A percentile compares a stretch with the other conserved stretches of the same genome.
phyloP scores from a whole-genome alignment of 805 yeast genomes.

The Saccharomyces jurei region DNA sequence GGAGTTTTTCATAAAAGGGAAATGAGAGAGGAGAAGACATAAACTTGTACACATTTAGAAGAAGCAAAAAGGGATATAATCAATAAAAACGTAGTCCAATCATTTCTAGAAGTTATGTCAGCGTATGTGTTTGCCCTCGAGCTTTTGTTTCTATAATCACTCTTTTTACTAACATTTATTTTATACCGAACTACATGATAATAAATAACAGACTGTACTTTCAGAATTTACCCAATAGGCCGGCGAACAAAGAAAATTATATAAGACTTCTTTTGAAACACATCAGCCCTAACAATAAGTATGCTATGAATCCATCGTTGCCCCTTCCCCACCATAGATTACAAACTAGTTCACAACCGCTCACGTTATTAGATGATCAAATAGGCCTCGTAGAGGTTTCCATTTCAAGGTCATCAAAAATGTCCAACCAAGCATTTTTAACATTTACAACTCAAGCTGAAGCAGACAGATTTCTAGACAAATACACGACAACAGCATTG shows the following conservation, averaged over 20 bases:
- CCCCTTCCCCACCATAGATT: conserved; percentile 8
- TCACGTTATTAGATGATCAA: conserved; percentile 11
- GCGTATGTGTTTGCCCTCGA: conserved; percentile 7
- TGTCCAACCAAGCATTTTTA: conserved; percentile 18
- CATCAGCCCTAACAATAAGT: conserved; percentile 14
- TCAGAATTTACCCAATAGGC: conserved; percentile 20
- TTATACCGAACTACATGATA: not conserved
- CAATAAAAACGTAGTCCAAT: not conserved
- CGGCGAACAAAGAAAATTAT: conserved; percentile 15
- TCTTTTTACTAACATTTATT: not conserved
- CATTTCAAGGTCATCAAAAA: conserved; percentile 6
- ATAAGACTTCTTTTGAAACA: conserved; percentile 11
- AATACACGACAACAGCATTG: conserved; percentile 6
- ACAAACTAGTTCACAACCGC: conserved; percentile 2
- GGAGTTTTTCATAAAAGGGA: not conserved
- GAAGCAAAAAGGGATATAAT: not conserved
- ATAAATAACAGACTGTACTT: conserved; percentile 11
- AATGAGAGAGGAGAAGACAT: not conserved
- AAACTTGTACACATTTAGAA: not conserved
- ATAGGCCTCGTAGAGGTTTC: conserved; percentile 14
- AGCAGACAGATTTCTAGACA: conserved; percentile 12
- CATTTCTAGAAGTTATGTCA: not conserved
- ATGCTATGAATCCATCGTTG: conserved; percentile 6
- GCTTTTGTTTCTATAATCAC: not conserved
- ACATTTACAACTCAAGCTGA: conserved; percentile 13